These are phyloP conservation scores for Fusarium transvaalense DNA, from an alignment of 2,329 filamentous ascomycete species.

Conservation along the genomic window DNA sequence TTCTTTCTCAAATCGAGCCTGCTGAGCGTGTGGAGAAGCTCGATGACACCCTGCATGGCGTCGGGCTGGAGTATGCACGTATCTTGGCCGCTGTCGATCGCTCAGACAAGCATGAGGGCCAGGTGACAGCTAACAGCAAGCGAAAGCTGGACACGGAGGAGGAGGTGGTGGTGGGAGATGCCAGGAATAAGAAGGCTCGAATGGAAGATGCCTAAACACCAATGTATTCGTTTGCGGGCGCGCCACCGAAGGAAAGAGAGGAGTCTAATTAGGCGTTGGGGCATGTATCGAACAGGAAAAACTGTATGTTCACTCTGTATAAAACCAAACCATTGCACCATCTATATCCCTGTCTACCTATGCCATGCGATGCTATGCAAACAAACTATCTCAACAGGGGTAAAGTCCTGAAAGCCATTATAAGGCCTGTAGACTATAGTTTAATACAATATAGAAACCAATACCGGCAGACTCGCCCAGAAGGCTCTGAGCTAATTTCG, in stretches of 20 bases:
- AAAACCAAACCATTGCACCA: constrained; percentile 34
- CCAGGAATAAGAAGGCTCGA: constrained; percentile 63
- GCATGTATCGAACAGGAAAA: constrained; percentile 24
- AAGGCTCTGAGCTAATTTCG: constrained; percentile 7
- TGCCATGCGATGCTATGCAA: constrained; percentile 41
- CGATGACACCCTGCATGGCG: constrained; percentile 74
- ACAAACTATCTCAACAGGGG: constrained; percentile 36
- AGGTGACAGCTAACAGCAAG: constrained; percentile 56
- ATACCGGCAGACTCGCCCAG: background rate
- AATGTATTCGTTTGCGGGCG: background rate
- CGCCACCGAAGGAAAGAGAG: constrained; percentile 5
- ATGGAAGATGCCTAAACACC: constrained; percentile 52
- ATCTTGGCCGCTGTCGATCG: constrained; percentile 66
- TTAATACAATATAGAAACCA: constrained; percentile 26
- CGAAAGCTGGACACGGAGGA: constrained; percentile 57
- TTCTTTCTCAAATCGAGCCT: constrained; percentile 76
- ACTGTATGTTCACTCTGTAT: constrained; percentile 38
- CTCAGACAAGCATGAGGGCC: constrained; percentile 47
- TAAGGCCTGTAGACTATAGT: constrained; percentile 35
- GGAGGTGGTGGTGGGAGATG: constrained; percentile 36
- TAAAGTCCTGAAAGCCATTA: constrained; percentile 33
- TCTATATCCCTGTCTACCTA: constrained; percentile 42
- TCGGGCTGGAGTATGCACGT: constrained; percentile 79
- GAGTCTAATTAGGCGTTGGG: constrained; percentile 27
- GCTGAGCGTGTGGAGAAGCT: constrained; percentile 79